Evolutionary conservation across 257 asterid species (phyloP), one percentile per base, ranked within the genome.

Genomic region (Primulina huaijiensis): DNA sequence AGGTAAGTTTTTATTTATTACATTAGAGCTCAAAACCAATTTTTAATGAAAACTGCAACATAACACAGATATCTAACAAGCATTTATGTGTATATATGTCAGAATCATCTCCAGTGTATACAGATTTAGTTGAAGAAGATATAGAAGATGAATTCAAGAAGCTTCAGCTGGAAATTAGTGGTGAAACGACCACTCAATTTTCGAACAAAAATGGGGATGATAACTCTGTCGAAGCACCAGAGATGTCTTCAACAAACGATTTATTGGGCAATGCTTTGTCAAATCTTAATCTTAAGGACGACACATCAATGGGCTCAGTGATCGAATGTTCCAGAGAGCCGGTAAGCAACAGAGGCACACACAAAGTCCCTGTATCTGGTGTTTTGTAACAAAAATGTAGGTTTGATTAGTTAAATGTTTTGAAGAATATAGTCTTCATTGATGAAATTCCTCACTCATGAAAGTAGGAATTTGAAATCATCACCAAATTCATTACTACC

Each of bases 131-230:
- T 53, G 98, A 89, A 62, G 94, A 86, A 73, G 96, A 85, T 70
- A 43, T 89, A 29, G 96, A 87, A 82, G 86, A 81, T 66, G 98
- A 92, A 81, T 80, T 89, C 37, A 76, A 69, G 62, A 57, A 78
- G 66, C 85, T 89, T 76, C 88, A 86, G 84, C 72, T 72, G 67
- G 90, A 86, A 63, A 68, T 87, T 27, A 62, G 37, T 57, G 69
- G 73, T 34, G 86, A 69, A 65, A 63, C 60, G 43, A 65, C 56
- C 19, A 65, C 56, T 19, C 70, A 72, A 65, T 76, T 40, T 33
- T 77, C 83, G 60, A 50, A 21, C 3, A 37, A 37, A 63, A 35
- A 12, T 21, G 76, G 59, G 7, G 43, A 50, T 23, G 71, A 71
- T 52, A 20, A 69, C 68, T 20, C 72, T 46, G 62, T 11, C 8